Evolutionary conservation across 1,284 basidiomycete genomes (phyloP), one percentile per base, ranked within the genome.

Genomic region (Testicularia cyperi): DNA sequence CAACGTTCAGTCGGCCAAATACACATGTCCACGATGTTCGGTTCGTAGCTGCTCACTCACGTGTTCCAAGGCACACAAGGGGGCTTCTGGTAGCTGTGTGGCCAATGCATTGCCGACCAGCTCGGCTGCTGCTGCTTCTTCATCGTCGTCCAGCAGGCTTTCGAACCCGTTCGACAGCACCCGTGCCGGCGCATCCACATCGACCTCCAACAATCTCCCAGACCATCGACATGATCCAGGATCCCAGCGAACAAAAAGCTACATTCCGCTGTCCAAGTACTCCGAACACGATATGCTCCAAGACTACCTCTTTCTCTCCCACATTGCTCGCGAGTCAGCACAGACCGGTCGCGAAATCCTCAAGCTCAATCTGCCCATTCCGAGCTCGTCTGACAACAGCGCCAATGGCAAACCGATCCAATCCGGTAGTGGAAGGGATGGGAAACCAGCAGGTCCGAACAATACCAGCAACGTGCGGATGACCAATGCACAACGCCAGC

Each of bases 271-370:
- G 10, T 33, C 38, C 5, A 16, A 31, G 16, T 63, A 63, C 32
- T 23, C 20, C 3, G 60, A 63, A 18, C 13, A 30, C 3, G 27
- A 52, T 14, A 28, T 63, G 43, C 14, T 57, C 28, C 24, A 43
- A 16, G 60, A 63, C 40, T 63, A 49, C 18, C 42, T 44, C 12
- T 63, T 63, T 21, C 54, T 63, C 26, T 49, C 42, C 1, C 27
- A 37, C 13, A 30, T 63, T 15, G 46, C 49, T 0, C 44, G 60
- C 15, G 34, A 34, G 0, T 29, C 49, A 1, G 30, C 42, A 14
- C 45, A 57, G 14, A 28, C 28, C 2, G 60, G 60, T 2, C 49
- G 54, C 0, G 13, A 33, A 3, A 53, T 63, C 18, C 6, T 46
- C 8, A 24, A 40, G 1, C 18, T 57, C 15, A 63, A 63, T 24